Percentiles rank a stretch among this genome's conserved stretches.
Evolutionary conservation across 805 yeast genomes (phyloP).

Genomic region (Wickerhamomyces tratensis): DNA sequence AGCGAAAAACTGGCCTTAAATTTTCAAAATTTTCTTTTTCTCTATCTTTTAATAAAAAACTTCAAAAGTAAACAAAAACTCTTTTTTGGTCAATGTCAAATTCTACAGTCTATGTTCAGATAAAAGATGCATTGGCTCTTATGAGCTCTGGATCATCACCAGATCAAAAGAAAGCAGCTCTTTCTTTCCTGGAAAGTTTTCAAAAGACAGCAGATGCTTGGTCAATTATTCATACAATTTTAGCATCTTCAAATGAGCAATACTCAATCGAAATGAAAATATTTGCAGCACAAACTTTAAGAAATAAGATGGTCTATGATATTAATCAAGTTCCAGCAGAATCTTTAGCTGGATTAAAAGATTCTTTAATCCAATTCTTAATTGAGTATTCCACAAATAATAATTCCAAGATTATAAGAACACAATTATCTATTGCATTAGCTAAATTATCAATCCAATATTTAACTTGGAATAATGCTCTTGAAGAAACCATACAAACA

Average conservation of each 20-base stretch:
- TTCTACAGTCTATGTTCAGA: conserved; percentile 3
- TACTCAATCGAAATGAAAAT: conserved; percentile 49
- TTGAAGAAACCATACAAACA: conserved; percentile 51
- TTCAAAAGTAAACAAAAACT: too few relatives aligned
- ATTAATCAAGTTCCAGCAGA: conserved; percentile 62
- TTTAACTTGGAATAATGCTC: conserved; percentile 60
- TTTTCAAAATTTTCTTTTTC: too few relatives aligned
- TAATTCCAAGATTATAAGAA: conserved; percentile 48
- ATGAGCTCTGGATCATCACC: conserved; percentile 16
- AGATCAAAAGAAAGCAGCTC: conserved; percentile 37
- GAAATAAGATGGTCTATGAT: conserved; percentile 80
- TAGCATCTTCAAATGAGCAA: conserved; percentile 22
- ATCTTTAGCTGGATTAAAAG: conserved; percentile 52
- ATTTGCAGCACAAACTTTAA: conserved; percentile 85
- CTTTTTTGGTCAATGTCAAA: too few relatives aligned
- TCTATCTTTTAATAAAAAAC: too few relatives aligned
- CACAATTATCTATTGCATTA: conserved; percentile 75
- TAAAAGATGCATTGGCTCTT: conserved; percentile 15
- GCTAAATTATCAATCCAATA: conserved; percentile 78
- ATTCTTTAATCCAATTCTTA: conserved; percentile 52
- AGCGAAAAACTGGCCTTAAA: too few relatives aligned
- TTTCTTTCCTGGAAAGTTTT: conserved; percentile 60
- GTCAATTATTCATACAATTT: conserved; percentile 52
- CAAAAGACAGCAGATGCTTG: conserved; percentile 82
- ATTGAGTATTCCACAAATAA: conserved; percentile 31